Conservation (phyloP, 2,329 filamentous ascomycete species). For the Lithohypha guttulata region DNA sequence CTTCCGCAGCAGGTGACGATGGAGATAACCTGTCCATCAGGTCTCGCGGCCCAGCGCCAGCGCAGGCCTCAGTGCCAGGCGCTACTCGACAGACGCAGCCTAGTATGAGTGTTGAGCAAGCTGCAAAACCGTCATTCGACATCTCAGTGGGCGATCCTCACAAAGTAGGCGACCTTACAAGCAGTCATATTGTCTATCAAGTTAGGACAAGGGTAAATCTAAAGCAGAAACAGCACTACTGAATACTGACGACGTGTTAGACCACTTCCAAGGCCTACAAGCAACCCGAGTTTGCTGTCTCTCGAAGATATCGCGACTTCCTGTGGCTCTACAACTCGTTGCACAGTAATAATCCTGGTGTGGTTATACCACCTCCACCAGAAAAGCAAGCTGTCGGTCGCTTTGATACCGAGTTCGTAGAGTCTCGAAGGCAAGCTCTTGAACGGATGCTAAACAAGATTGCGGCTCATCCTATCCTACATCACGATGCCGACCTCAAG, state of each 20-base stretch:
- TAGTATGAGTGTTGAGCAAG: slow-evolving; percentile 84
- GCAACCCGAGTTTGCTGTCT: slow-evolving; percentile 84
- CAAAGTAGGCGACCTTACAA: slow-evolving; percentile 93
- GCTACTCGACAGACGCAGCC: slow-evolving; percentile 50
- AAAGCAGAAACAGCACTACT: not conserved
- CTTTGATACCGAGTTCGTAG: slow-evolving; percentile 94
- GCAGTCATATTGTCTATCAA: slow-evolving; percentile 94
- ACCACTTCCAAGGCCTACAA: slow-evolving; percentile 94
- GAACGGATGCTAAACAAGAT: slow-evolving; percentile 98
- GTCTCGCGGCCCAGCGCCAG: slow-evolving; percentile 51
- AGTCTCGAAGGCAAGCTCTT: slow-evolving; percentile 76
- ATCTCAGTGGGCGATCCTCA: slow-evolving; percentile 93
- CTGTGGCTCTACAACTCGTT: slow-evolving; percentile 94
- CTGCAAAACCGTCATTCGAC: slow-evolving; percentile 79
- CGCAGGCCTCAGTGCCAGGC: slow-evolving; percentile 38
- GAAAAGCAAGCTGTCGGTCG: slow-evolving; percentile 96
- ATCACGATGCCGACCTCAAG: slow-evolving; percentile 89
- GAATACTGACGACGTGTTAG: slow-evolving; percentile 35
- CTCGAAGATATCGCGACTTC: slow-evolving; percentile 89
- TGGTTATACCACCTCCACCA: slow-evolving; percentile 88
- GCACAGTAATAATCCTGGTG: slow-evolving; percentile 86
- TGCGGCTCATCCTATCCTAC: slow-evolving; percentile 75
- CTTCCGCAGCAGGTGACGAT: slow-evolving; percentile 45
- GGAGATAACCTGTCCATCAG: slow-evolving; percentile 56
- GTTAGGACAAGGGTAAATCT: slow-evolving; percentile 72